These are phyloP conservation scores for Prunus salicina DNA, from an alignment of 306 rosid species.

Conservation along the genomic window DNA sequence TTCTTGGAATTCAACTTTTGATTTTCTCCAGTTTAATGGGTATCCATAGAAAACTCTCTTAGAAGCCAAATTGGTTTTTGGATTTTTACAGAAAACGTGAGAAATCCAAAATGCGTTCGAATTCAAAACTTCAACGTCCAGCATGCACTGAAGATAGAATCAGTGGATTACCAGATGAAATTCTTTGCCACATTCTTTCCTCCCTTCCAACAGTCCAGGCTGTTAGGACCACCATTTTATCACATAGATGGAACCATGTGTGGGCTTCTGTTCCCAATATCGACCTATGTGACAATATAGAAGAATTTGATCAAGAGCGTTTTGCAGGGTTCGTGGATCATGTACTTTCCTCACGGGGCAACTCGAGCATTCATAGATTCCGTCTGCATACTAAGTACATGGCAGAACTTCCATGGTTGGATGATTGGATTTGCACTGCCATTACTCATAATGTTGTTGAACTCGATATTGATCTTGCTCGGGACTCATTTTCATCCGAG, in stretches of 20 bases:
- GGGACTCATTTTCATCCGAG: not conserved
- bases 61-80: not conserved
- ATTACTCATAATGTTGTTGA: not conserved
- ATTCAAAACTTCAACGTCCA: not conserved
- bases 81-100: not conserved
- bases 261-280: not conserved
- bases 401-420: not conserved
- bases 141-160: not conserved
- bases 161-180: not conserved
- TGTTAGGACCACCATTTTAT: conserved; percentile 6
- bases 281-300: not conserved
- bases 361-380: not conserved
- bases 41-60: not conserved
- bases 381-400: not conserved
- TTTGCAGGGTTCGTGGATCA: not conserved
- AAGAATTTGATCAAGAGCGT: not conserved
- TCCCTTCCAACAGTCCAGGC: not conserved
- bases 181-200: conserved; percentile 5
- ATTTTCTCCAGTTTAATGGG: no score
- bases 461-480: not conserved
- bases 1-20: no score
- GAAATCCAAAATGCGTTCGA: not conserved
- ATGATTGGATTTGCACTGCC: not conserved
- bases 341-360: not conserved
- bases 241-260: not conserved